A percentile compares a stretch with the other conserved stretches of the same genome.
Conservation (phyloP, 495 filamentous ascomycete species). For the Penicillium pancosmium region DNA sequence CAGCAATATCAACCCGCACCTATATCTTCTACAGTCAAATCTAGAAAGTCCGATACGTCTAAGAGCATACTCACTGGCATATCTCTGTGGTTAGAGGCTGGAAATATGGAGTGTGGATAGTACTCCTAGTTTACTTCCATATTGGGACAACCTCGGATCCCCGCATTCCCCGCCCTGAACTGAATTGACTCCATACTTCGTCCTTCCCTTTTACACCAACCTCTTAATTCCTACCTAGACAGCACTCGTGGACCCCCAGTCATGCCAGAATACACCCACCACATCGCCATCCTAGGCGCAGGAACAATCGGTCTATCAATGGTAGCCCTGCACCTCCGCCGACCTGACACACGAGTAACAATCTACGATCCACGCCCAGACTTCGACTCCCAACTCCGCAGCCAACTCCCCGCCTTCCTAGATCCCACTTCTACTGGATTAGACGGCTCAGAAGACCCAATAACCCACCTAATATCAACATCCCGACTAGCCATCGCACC, state of each 20-base stretch:
- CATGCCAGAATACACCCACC: slow-evolving; percentile 28
- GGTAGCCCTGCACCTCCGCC: slow-evolving; percentile 55
- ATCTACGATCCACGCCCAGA: slow-evolving; percentile 59
- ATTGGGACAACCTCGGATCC: slow-evolving; percentile 13
- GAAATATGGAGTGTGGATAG: too few species aligned
- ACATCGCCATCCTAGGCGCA: slow-evolving; percentile 55
- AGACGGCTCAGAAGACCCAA: slow-evolving; percentile 11
- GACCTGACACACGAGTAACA: slow-evolving; percentile 43
- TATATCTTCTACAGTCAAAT: too few species aligned
- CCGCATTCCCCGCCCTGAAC: background rate
- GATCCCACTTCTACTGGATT: background rate
- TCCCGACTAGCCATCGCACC: slow-evolving; percentile 39
- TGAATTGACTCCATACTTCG: background rate
- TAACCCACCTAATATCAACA: slow-evolving; percentile 27
- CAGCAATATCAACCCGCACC: too few species aligned
- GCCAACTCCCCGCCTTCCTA: slow-evolving; percentile 40
- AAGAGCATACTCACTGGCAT: too few species aligned
- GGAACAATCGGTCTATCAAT: slow-evolving; percentile 66
- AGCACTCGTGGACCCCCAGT: background rate
- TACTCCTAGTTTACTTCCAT: too few species aligned
- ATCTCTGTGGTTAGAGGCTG: too few species aligned
- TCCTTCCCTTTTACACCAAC: background rate
- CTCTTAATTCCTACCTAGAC: background rate
- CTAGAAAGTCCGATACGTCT: too few species aligned
- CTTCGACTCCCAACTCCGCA: slow-evolving; percentile 45